Conservation (phyloP, 106 monocot species). For the Phalaenopsis aphrodite region DNA sequence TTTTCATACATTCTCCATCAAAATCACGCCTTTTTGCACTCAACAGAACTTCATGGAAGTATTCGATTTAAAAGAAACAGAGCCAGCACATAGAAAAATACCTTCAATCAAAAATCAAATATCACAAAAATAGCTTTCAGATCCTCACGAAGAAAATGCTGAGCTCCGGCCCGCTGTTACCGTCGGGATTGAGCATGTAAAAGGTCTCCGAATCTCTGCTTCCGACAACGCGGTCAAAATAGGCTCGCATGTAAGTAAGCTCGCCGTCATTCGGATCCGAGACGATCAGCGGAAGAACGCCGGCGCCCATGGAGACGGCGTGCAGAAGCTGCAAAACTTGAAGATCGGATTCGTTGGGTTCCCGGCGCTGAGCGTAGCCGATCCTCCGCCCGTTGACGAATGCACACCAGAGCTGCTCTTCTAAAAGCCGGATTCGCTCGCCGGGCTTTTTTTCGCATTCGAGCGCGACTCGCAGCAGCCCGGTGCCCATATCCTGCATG, state of each 20-base stretch:
- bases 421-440: constrained; percentile 44
- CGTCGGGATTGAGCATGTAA: constrained; percentile 89
- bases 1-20: no score
- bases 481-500: constrained; percentile 75
- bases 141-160: constrained; percentile 92
- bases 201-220: constrained; percentile 92
- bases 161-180: constrained; percentile 68
- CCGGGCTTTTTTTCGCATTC: constrained; percentile 86
- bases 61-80: no score
- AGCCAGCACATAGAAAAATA: no score
- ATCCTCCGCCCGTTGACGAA: constrained; percentile 60
- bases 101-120: no score
- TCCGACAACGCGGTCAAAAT: constrained; percentile 63
- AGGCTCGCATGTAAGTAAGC: constrained; percentile 80
- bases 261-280: constrained; percentile 59
- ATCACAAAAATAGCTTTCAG: constrained; percentile 5
- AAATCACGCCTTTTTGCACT: no score
- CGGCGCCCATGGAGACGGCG: constrained; percentile 90
- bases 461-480: constrained; percentile 66
- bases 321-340: constrained; percentile 70
- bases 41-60: no score
- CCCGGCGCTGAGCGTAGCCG: constrained; percentile 55
- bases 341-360: constrained; percentile 56
- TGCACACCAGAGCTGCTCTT: constrained; percentile 77
- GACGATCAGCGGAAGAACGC: constrained; percentile 57